These are phyloP conservation scores for Kodamaea sp. DNA, from an alignment of 1,139 yeast species.

Conservation along the genomic window DNA sequence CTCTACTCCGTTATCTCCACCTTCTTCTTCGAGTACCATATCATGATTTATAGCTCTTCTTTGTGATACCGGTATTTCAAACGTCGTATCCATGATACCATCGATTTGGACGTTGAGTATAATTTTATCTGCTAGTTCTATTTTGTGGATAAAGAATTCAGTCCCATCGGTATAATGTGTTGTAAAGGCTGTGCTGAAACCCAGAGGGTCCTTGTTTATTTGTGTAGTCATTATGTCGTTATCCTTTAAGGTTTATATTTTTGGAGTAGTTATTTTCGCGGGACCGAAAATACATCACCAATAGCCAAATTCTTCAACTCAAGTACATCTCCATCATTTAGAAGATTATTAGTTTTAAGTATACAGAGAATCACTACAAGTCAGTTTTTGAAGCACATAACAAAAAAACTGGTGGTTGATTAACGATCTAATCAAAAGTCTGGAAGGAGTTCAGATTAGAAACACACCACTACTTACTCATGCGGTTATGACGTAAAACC, in stretches of 20 bases:
- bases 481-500: too few species aligned
- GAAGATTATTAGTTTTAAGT: neutral
- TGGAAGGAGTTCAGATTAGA: too few species aligned
- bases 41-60: slow-evolving; percentile 21
- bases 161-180: slow-evolving; percentile 11
- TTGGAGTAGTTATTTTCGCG: too few species aligned
- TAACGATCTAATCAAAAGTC: too few species aligned
- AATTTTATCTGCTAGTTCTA: slow-evolving; percentile 34
- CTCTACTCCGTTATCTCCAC: slow-evolving; percentile 31
- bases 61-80: slow-evolving; percentile 39
- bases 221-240: too few species aligned
- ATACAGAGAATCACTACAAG: too few species aligned
- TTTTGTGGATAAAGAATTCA: slow-evolving; percentile 31
- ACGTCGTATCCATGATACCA: slow-evolving; percentile 42
- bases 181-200: slow-evolving; percentile 20
- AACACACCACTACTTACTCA: too few species aligned
- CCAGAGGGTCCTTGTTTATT: slow-evolving; percentile 17
- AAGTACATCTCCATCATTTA: neutral
- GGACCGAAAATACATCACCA: too few species aligned
- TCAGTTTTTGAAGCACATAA: too few species aligned
- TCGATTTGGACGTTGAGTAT: slow-evolving; percentile 35
- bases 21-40: slow-evolving; percentile 3
- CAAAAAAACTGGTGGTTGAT: too few species aligned
- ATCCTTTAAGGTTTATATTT: too few species aligned
- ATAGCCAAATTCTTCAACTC: too few species aligned